Base-by-base conservation (phyloP, 2,329 filamentous ascomycete species). In the Lasiodiplodia sp. region DNA sequence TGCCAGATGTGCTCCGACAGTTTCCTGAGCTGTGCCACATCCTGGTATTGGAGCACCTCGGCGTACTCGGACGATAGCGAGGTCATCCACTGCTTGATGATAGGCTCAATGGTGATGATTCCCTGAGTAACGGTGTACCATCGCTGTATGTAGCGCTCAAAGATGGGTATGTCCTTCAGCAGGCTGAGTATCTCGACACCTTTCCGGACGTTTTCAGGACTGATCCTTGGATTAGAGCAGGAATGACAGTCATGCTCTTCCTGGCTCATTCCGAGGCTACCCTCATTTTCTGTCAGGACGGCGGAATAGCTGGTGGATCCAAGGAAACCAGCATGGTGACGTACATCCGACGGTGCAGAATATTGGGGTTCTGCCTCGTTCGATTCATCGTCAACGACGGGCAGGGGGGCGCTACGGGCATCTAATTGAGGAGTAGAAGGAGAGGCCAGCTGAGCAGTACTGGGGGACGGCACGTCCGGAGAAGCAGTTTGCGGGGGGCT, bases 1-100 rank as follows among this genome's bases (percentile, higher is more conserved):
- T 76, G 71, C 80, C 81, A 84, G 3, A 83, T 74, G 31, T 76
- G 75, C 57, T 81, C 78, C 8, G 81, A 83, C 57, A 83, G 76
- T 3, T 70, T 70, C 11, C 75, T 73, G 5, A 83, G 72, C 25
- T 78, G 73, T 6, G 75, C 73, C 12, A 38, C 3, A 25, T 64
- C 23, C 0, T 73, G 66, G 23, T 75, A 76, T 23, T 72, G 69
- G 2, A 79, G 71, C 0, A 69, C 69, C 23, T 74, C 75, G 10
- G 73, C 73, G 73, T 78, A 77, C 4, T 71, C 70, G 3, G 71
- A 70, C 72, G 73, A 76, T 6, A 79, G n/a, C 1, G 72, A 74
- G 6, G 71, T 56, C 2, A 72, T 71, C 69, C 73, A 78, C 4
- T 76, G 74, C 57, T 75, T 76, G 23, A 78, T 70, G 72, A 79